phyloP scores from a whole-genome alignment of 495 filamentous ascomycete genomes.

The Ramalina intermedia region DNA sequence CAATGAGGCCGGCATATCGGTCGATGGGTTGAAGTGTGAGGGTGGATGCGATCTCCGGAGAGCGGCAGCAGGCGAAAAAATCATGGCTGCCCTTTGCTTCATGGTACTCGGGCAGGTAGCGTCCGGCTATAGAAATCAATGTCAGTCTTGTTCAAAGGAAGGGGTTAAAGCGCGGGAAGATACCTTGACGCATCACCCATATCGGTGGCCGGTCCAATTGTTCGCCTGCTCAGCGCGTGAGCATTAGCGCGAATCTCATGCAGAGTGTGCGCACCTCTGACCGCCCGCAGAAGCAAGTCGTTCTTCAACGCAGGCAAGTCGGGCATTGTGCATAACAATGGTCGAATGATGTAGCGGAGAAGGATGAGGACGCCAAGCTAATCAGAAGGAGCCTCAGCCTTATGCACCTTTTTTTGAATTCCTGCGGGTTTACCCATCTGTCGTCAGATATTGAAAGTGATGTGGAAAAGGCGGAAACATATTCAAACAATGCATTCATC shows the following conservation, averaged over 20 bases:
- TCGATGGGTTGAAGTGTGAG: constrained; percentile 90
- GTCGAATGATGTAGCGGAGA: no score
- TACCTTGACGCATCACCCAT: constrained; percentile 99
- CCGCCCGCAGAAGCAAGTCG: constrained; percentile 76
- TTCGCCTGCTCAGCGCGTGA: constrained; percentile 47
- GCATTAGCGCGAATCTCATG: constrained; percentile 4
- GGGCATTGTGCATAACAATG: constrained; percentile 5
- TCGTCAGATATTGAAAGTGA: no score
- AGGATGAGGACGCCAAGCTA: no score
- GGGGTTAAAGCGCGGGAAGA: background rate
- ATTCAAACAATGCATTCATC: no score
- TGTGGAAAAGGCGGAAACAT: no score
- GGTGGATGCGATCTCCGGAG: constrained; percentile 80
- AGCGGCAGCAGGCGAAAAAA: constrained; percentile 94
- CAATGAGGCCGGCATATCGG: constrained; percentile 75
- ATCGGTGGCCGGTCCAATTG: constrained; percentile 81
- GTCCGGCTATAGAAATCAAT: constrained; percentile 48
- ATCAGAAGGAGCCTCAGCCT: no score
- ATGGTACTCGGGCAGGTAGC: constrained; percentile 97
- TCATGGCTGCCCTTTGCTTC: constrained; percentile 76
- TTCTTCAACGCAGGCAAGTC: constrained; percentile 71
- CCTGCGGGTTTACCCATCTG: no score
- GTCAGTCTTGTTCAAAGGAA: constrained; percentile 5
- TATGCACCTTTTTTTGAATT: no score
- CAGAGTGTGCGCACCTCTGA: constrained; percentile 48